These are phyloP conservation scores for Fusarium foetens DNA, from an alignment of 2,329 filamentous ascomycete species.

Conservation along the genomic window DNA sequence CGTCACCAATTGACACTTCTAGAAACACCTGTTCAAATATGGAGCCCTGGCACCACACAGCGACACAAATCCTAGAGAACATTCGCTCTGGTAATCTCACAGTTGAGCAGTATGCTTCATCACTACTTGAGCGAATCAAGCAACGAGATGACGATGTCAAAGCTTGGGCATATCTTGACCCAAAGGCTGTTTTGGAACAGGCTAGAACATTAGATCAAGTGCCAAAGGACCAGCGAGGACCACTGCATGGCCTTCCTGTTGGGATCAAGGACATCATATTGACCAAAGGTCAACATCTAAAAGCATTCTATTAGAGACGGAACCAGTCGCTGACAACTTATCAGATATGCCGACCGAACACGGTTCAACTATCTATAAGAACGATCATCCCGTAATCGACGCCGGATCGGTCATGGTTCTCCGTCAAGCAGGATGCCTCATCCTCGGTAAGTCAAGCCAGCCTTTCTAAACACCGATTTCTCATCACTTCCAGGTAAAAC, in stretches of 20 bases:
- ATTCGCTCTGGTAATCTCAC: slow-evolving; percentile 56
- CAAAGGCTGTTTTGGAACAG: slow-evolving; percentile 56
- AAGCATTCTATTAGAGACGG: no score
- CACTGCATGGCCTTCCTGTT: slow-evolving; percentile 66
- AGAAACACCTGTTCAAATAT: neutral
- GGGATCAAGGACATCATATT: slow-evolving; percentile 70
- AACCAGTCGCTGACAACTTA: neutral
- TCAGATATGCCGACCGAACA: slow-evolving; percentile 65
- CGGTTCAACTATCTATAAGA: slow-evolving; percentile 63
- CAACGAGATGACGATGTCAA: slow-evolving; percentile 56
- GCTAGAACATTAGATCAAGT: slow-evolving; percentile 62
- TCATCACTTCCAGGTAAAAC: slow-evolving; percentile 58
- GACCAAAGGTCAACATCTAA: slow-evolving; percentile 60
- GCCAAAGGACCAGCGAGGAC: slow-evolving; percentile 59
- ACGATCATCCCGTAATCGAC: slow-evolving; percentile 57
- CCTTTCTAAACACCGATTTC: slow-evolving; percentile 55
- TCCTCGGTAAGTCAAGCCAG: slow-evolving; percentile 56
- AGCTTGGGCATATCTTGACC: slow-evolving; percentile 62
- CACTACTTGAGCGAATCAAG: slow-evolving; percentile 57
- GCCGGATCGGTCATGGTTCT: slow-evolving; percentile 62
- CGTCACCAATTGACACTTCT: rapidly evolving
- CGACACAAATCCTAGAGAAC: slow-evolving; percentile 52
- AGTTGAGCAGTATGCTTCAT: slow-evolving; percentile 61
- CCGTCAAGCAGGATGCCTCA: slow-evolving; percentile 63
- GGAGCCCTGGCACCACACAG: slow-evolving; percentile 47